Percentiles rank a stretch among this genome's conserved stretches.
These are phyloP conservation scores for Ananas comosus DNA, from an alignment of 176 grass and related monocot genomes.

Conservation along the genomic window DNA sequence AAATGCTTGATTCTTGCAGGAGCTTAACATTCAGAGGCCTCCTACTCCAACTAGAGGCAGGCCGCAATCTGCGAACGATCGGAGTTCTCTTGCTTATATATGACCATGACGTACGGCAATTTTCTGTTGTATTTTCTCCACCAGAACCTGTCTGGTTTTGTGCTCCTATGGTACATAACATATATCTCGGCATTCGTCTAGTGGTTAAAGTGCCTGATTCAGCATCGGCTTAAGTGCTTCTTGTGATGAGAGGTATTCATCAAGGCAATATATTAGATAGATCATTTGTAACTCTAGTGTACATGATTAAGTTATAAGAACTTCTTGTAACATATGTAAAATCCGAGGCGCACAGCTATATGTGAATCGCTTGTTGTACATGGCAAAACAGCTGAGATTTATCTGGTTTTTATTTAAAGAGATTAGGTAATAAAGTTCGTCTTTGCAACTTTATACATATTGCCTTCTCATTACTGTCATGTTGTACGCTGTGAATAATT, in stretches of 20 bases:
- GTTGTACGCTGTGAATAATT: not conserved
- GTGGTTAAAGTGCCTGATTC: not conserved
- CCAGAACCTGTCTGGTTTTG: not conserved
- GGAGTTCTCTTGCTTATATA: conserved; percentile 98
- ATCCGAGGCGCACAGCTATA: not conserved
- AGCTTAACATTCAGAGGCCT: conserved; percentile 93
- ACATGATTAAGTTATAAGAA: conserved; percentile 36
- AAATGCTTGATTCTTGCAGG: conserved; percentile 32
- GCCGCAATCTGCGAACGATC: conserved; percentile 75
- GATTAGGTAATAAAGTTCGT: not conserved
- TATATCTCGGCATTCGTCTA: not conserved
- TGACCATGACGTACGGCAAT: conserved; percentile 16
- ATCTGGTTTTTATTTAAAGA: not conserved
- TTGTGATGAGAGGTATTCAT: not conserved
- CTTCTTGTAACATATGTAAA: conserved; percentile 23
- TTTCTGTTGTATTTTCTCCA: not conserved
- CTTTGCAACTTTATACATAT: not conserved
- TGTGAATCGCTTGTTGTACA: conserved; percentile 2
- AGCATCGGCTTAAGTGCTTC: not conserved
- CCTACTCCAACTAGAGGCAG: conserved; percentile 95
- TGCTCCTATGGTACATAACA: not conserved
- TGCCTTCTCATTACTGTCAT: not conserved
- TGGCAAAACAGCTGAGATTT: not conserved
- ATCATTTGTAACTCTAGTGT: conserved; percentile 41
- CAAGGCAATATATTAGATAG: conserved; percentile 8